Evolutionary conservation across 2,329 filamentous ascomycete species (phyloP), one percentile per base, ranked within the genome.

Genomic region (Microcyclospora pomicola): DNA sequence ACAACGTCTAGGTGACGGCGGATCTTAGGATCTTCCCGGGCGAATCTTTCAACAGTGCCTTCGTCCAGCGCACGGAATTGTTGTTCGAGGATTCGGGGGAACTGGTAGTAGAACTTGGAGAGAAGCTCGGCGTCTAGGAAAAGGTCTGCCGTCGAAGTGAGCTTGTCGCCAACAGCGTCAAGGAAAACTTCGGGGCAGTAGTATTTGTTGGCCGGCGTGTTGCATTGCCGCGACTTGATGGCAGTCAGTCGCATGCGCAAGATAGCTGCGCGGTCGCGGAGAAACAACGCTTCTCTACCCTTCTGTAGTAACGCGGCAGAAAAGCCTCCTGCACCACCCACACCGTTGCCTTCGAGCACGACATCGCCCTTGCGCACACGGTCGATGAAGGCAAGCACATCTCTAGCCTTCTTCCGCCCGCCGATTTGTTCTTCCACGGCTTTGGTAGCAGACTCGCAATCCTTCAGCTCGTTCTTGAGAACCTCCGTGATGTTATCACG

Each of bases 111-210:
- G 59, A 96, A 98, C 55, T 98, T 93, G 2, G 83, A 88, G 13
- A 98, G 73, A 14, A 98, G 72, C 64, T 98, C 92, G 9, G 96
- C 91, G 54, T 98, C 95, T 24, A 98, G 73, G 69, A 98, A 98
- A 0, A 98, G 75, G 7, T 98, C 91, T 2, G 91, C 88, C 0
- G 91, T 98, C 2, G 85, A 81, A 2, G 88, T 92, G 35, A 98
- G 73, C 62, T 96, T 96, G 49, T 87, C 84, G 1, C 91, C 87
- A 2, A 94, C 91, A 2, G 92, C 86, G 53, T 98, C 87, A n/a
- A 98, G 75, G 67, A 98, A 98, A 12, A 98, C 75, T 58, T 98
- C 91, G 0, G 91, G 91, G 55, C 91, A 98, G 64, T 91, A 77
- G 64, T 96, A 95, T 66, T 95, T 95, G 67, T 94, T 94, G 54